Base-by-base conservation (phyloP, 306 rosid genomes). In the Citrullus amarus region DNA sequence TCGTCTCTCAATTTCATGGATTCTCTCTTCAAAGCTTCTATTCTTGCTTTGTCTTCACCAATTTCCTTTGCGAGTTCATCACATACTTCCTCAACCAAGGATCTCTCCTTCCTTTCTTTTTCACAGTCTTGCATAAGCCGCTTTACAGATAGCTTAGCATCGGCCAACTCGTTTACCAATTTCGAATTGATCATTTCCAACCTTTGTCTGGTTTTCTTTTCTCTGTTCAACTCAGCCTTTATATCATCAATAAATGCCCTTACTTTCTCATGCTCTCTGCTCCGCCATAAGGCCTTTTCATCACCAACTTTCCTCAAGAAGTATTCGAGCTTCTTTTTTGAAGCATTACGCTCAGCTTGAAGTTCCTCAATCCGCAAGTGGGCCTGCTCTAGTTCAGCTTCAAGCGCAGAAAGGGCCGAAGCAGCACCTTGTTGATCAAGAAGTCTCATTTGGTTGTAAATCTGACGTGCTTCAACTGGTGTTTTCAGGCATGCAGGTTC, bases 61-160 rank as follows among this genome's bases (percentile, higher is more conserved):
- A 94, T 88, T 87, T 94, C 98, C 84, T 90, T 92, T 8, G 91
- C 98, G 65, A 94, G 98, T 91, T 92, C 97, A 58, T 92, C 97
- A 50, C 98, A 94, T 32, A 94, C 96, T 80, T 94, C 95, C 87
- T 92, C 98, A 62, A 92, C 85, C 71, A 92, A 85, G 75, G 90
- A 89, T 84, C 93, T 87, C 43, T 77, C 88, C 84, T 89, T 92
- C 78, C 95, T 90, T 89, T 94, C 98, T 77, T 91, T 90, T 82
- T 94, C 98, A 54, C 78, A 92, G 75, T 92, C 98, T 85, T 90
- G 97, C 86, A 90, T 82, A 84, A 80, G 89, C 62, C 90, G 86
- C 71, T 94, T 92, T 46, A 79, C 90, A 5, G 87, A 85, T 78
- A 92, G 80, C 86, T 94, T 92, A 36, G 91, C 84, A 85, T 92